Percentiles rank a stretch among this genome's conserved stretches.
Conservation (phyloP, 2,329 filamentous ascomycete genomes). For the Orbilia javanica region DNA sequence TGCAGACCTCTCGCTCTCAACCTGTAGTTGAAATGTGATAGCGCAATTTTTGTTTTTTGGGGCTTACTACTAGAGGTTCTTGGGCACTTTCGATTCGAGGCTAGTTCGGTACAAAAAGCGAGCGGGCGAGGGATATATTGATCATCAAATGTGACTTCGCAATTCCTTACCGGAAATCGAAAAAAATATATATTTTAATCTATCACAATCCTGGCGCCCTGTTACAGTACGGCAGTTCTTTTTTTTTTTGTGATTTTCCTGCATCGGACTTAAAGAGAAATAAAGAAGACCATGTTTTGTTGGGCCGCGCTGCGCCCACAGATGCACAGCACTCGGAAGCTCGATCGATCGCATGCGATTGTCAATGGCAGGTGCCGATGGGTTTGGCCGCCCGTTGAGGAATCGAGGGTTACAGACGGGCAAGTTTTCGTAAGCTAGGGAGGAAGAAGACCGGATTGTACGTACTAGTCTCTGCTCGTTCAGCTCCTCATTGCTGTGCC, state of each 20-base stretch:
- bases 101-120: background rate
- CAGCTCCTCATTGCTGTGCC: background rate
- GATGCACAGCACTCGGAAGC: background rate
- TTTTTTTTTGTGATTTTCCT: background rate
- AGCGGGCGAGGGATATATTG: background rate
- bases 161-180: background rate
- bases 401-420: background rate
- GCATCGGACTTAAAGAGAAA: constrained; percentile 8
- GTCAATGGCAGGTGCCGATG: constrained; percentile 18
- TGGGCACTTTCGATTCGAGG: background rate
- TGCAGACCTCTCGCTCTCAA: background rate
- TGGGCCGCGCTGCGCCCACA: background rate
- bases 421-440: background rate
- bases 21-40: constrained; percentile 46
- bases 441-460: background rate
- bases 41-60: constrained; percentile 29
- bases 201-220: constrained; percentile 11
- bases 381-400: constrained; percentile 2
- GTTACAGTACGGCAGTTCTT: background rate
- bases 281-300: background rate
- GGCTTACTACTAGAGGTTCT: background rate
- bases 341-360: background rate
- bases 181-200: background rate
- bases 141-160: constrained; percentile 19
- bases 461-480: background rate